Evolutionary conservation across 129 eudicot genomes (phyloP), one percentile per base, ranked within the genome.

Genomic region (Tagetes erecta): DNA sequence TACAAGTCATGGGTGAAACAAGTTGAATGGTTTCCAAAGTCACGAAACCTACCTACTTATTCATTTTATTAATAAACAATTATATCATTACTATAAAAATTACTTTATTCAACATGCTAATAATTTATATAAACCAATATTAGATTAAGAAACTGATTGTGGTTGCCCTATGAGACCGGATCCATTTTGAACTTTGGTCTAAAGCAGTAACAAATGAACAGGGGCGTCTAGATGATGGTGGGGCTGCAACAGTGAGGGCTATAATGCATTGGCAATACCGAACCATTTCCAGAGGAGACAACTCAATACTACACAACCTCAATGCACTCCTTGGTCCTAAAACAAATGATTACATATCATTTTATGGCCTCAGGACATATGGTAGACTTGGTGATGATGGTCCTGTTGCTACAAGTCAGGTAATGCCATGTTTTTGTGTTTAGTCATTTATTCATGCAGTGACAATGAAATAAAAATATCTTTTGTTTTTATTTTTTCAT

Each of bases 261-360:
- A 94, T 94, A 67, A 91, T 94, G 97, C 98, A 94, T 80, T 94
- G 98, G 98, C 98, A 94, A 72, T 87, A 94, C 84, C 86, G 98
- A 73, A 94, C 98, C 46, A 94, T 94, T 74, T 90, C 88, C 35
- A 83, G 98, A 80, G 98, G 97, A 80, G 76, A 78, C 20, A 83
- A 80, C 78, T 94, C 98, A 63, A 90, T 94, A 80, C 56, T 94
- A 73, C 97, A 90, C 70, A 94, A 94, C 75, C 96, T 94, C 6
- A 83, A 79, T 78, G 84, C 85, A 47, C 81, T 86, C 80, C 81
- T 94, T 80, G 98, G 96, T 52, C 84, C 97, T 33, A 86, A 73
- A 87, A 70, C 86, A 77, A 87, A 94, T 67, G 98, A 94, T 45
- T 94, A 90, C 72, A 85, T 94, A 79, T 94, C 98, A 46, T 94